phyloP scores from a whole-genome alignment of 805 yeast genomes.

The Kuraishia capsulata region DNA sequence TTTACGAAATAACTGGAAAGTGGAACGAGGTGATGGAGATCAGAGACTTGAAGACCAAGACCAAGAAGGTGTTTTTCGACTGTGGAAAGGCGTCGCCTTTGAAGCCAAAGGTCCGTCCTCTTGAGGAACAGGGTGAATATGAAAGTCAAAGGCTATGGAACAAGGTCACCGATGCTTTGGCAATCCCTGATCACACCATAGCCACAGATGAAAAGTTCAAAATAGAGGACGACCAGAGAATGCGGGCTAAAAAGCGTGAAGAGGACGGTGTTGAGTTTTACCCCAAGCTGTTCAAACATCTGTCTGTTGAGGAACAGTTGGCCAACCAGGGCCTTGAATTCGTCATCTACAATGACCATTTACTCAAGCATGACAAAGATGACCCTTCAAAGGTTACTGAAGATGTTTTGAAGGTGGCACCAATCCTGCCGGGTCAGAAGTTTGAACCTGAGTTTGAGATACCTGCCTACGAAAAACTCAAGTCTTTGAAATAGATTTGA shows the following conservation, averaged over 20 bases:
- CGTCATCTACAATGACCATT: slow-evolving; percentile 44
- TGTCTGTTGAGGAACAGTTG: slow-evolving; percentile 22
- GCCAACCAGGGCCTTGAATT: slow-evolving; percentile 48
- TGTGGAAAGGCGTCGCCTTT: slow-evolving; percentile 42
- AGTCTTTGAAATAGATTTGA: not conserved
- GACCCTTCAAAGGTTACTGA: slow-evolving; percentile 44
- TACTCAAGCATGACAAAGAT: slow-evolving; percentile 36
- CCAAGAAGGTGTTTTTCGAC: slow-evolving; percentile 48
- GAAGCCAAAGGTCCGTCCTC: slow-evolving; percentile 67
- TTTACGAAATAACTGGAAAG: slow-evolving; percentile 73
- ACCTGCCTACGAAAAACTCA: slow-evolving; percentile 54
- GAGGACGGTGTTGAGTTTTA: slow-evolving; percentile 76
- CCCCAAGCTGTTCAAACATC: slow-evolving; percentile 64
- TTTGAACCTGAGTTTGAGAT: slow-evolving; percentile 56
- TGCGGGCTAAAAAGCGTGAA: slow-evolving; percentile 56
- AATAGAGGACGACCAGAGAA: slow-evolving; percentile 84
- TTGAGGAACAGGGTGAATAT: slow-evolving; percentile 67
- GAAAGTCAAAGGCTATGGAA: slow-evolving; percentile 85
- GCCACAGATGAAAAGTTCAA: slow-evolving; percentile 87
- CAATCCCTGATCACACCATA: slow-evolving; percentile 61
- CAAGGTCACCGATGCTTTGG: slow-evolving; percentile 74
- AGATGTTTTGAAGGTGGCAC: slow-evolving; percentile 57
- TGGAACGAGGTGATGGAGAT: slow-evolving; percentile 86
- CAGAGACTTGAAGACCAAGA: slow-evolving; percentile 38
- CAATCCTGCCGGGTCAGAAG: slow-evolving; percentile 76